phyloP scores from a whole-genome alignment of 2,329 filamentous ascomycete genomes.

The Orbilia blumenaviensis region DNA sequence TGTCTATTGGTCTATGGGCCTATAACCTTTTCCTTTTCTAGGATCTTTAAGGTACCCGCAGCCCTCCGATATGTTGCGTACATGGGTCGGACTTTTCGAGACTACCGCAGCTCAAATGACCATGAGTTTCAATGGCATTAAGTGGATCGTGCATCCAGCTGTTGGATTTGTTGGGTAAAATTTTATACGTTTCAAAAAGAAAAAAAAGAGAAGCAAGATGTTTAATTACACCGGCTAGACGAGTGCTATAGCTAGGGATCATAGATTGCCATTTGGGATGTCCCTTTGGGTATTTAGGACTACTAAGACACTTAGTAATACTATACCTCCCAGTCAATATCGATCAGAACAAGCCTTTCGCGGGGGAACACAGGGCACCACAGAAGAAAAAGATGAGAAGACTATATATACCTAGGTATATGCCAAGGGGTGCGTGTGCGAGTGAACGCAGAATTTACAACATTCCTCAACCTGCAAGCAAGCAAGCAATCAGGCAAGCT shows the following conservation, averaged over 20 bases:
- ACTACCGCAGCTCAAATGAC: not conserved
- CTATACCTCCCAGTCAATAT: no score
- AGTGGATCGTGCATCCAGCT: not conserved
- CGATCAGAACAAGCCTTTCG: no score
- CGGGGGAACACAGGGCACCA: no score
- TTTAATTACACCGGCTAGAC: slow-evolving; percentile 1
- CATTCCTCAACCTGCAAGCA: slow-evolving; percentile 6
- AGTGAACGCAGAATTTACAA: not conserved
- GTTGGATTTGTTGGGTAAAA: slow-evolving; percentile 1
- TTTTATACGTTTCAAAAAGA: not conserved
- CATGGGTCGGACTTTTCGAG: no score
- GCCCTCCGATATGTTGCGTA: no score
- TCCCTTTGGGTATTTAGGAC: no score
- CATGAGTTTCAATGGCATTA: slow-evolving; percentile 9
- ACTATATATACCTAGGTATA: slow-evolving; percentile 24
- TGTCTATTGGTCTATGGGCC: no score
- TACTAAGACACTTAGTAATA: no score
- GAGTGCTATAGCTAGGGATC: not conserved
- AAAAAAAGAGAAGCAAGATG: not conserved
- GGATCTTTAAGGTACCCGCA: no score
- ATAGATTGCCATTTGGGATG: not conserved
- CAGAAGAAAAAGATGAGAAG: not conserved
- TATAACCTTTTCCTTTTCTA: no score
- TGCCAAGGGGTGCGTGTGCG: not conserved
- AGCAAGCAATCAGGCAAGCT: no score